A percentile compares a stretch with the other conserved stretches of the same genome.
These are phyloP conservation scores for Seiridium unicorne DNA, from an alignment of 2,329 filamentous ascomycete species.

Conservation along the genomic window DNA sequence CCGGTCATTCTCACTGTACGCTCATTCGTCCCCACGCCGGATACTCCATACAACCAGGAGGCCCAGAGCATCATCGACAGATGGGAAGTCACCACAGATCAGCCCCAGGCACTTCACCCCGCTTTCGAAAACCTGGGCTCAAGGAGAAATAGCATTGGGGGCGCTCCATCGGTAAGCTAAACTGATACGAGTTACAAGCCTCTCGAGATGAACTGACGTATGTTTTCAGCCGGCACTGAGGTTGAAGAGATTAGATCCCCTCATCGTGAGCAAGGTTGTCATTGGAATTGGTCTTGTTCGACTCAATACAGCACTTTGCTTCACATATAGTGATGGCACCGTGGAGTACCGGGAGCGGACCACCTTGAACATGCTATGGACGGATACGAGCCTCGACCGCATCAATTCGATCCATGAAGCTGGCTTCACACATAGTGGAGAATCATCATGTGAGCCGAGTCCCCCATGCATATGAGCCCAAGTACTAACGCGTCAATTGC, in stretches of 20 bases:
- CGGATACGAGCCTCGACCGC: conserved; percentile 60
- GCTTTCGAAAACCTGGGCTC: conserved; percentile 74
- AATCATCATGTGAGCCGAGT: conserved; percentile 57
- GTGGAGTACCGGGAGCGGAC: conserved; percentile 77
- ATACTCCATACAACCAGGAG: conserved; percentile 59
- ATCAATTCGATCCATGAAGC: conserved; percentile 73
- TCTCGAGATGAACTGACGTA: not conserved
- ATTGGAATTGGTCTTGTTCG: conserved; percentile 67
- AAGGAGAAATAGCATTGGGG: conserved; percentile 53
- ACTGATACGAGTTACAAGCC: not conserved
- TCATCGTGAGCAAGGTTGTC: conserved; percentile 68
- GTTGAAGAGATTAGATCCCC: conserved; percentile 66
- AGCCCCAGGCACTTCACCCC: conserved; percentile 65
- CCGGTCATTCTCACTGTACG: conserved; percentile 73
- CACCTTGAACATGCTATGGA: conserved; percentile 67
- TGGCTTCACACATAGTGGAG: conserved; percentile 70
- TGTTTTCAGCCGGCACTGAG: conserved; percentile 21
- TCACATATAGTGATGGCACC: conserved; percentile 77
- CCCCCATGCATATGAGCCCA: not conserved
- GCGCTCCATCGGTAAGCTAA: conserved; percentile 18
- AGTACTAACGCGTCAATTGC: too few species aligned
- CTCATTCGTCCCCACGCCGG: conserved; percentile 54
- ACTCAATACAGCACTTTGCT: conserved; percentile 68
- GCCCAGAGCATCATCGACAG: conserved; percentile 74
- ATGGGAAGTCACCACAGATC: conserved; percentile 75